These are phyloP conservation scores for Rhamnella rubrinervis DNA, from an alignment of 331 rosid species.

Conservation along the genomic window DNA sequence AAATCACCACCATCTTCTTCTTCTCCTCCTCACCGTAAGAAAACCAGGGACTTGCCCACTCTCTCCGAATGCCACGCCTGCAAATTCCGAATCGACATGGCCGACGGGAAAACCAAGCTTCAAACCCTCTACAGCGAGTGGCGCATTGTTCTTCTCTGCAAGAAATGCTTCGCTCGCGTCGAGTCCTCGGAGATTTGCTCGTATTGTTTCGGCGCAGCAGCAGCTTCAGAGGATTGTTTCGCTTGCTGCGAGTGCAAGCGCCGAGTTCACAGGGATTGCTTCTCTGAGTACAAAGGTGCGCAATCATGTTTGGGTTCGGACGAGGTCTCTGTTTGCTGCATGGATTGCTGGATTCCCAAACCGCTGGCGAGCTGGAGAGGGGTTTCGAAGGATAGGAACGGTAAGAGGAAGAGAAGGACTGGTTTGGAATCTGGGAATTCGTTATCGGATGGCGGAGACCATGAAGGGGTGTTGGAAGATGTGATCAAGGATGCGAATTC, in stretches of 20 bases:
- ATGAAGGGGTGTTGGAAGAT: constrained; percentile 29
- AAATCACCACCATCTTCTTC: no score
- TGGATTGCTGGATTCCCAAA: constrained; percentile 67
- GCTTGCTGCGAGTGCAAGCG: constrained; percentile 46
- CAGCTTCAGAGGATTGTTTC: constrained; percentile 31
- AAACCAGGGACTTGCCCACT: constrained; percentile 65
- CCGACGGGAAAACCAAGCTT: constrained; percentile 48
- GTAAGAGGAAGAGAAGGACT: constrained; percentile 27
- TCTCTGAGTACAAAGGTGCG: constrained; percentile 32
- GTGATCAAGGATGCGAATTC: constrained; percentile 39
- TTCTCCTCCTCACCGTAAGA: constrained; percentile 22
- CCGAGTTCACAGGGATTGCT: constrained; percentile 53
- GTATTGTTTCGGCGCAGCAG: constrained; percentile 46
- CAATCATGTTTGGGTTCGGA: constrained; percentile 38
- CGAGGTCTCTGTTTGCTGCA: constrained; percentile 46
- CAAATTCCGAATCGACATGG: constrained; percentile 51
- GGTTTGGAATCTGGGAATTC: constrained; percentile 29
- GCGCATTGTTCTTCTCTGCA: constrained; percentile 80
- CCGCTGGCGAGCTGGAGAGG: constrained; percentile 40
- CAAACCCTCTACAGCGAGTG: constrained; percentile 68
- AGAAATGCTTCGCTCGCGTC: constrained; percentile 47
- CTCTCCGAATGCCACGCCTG: constrained; percentile 71
- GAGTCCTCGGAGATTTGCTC: constrained; percentile 59
- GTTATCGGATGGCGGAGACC: not conserved
- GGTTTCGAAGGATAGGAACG: constrained; percentile 15